These are phyloP conservation scores for Stemphylium beticola DNA, from an alignment of 2,329 filamentous ascomycete genomes.

Conservation along the genomic window DNA sequence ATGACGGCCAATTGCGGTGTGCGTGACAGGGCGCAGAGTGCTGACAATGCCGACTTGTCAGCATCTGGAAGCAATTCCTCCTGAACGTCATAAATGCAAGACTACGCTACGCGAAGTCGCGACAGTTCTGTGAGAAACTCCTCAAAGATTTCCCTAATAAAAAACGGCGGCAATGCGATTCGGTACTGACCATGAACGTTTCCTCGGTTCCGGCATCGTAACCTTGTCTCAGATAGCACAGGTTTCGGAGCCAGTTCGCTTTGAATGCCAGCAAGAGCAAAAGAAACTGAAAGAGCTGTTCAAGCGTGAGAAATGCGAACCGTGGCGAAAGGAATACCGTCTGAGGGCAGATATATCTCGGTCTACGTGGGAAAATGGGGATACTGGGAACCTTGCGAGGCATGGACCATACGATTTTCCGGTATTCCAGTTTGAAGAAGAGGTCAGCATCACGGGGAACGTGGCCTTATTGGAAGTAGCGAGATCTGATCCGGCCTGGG, in stretches of 20 bases:
- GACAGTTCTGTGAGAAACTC: too few relatives aligned
- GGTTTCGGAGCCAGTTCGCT: not conserved
- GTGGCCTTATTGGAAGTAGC: not conserved
- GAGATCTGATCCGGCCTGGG: not conserved
- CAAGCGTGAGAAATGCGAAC: not conserved
- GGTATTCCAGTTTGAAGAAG: not conserved
- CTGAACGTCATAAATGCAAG: not conserved
- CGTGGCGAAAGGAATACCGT: conserved; percentile 2
- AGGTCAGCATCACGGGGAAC: not conserved
- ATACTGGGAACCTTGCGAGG: not conserved
- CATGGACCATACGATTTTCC: not conserved
- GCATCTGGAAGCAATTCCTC: not conserved
- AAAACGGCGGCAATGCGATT: not conserved
- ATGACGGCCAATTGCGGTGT: not conserved
- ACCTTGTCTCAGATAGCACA: not conserved
- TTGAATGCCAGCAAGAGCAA: not conserved
- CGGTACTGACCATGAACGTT: conserved; percentile 1
- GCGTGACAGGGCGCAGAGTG: not conserved
- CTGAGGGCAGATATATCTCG: not conserved
- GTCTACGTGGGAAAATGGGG: not conserved
- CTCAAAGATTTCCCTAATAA: not conserved
- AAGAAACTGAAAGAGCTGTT: not conserved
- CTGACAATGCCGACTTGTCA: not conserved
- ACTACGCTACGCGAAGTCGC: not conserved
- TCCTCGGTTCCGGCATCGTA: conserved; percentile 1